Conservation (phyloP, 1,284 basidiomycete species). For the Rhodotorula glutinis region DNA sequence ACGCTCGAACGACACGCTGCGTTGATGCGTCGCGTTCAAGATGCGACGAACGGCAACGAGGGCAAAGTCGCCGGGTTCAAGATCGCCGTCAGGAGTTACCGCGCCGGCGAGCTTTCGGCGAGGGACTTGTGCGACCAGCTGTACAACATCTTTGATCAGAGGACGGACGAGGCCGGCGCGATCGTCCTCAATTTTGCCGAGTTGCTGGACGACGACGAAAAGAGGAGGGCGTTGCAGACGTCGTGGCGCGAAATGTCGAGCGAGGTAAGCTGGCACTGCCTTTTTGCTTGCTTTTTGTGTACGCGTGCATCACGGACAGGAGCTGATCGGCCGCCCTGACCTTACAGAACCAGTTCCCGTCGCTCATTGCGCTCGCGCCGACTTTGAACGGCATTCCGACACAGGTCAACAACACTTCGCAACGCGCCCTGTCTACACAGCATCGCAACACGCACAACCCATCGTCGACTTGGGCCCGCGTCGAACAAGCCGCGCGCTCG, state of each 20-base stretch:
- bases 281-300: constrained; percentile 15
- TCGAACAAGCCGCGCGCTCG: constrained; percentile 38
- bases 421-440: constrained; percentile 26
- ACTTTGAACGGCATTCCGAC: constrained; percentile 29
- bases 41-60: constrained; percentile 66
- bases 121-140: constrained; percentile 82
- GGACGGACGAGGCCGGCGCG: constrained; percentile 70
- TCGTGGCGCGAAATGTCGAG: constrained; percentile 81
- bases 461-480: constrained; percentile 39
- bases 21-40: constrained; percentile 66
- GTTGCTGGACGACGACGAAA: constrained; percentile 78
- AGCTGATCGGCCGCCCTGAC: neutral
- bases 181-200: constrained; percentile 76
- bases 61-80: constrained; percentile 73
- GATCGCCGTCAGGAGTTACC: constrained; percentile 75
- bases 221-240: constrained; percentile 67
- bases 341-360: constrained; percentile 34
- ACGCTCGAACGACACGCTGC: constrained; percentile 55
- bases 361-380: constrained; percentile 28
- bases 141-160: constrained; percentile 75
- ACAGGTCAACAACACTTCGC: constrained; percentile 7
- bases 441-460: constrained; percentile 16
- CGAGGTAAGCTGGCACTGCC: constrained; percentile 59
- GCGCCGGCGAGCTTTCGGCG: constrained; percentile 71
- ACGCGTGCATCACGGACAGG: neutral